phyloP scores from a whole-genome alignment of 352 stramenopile genomes.

The Phytophthora crassamura region DNA sequence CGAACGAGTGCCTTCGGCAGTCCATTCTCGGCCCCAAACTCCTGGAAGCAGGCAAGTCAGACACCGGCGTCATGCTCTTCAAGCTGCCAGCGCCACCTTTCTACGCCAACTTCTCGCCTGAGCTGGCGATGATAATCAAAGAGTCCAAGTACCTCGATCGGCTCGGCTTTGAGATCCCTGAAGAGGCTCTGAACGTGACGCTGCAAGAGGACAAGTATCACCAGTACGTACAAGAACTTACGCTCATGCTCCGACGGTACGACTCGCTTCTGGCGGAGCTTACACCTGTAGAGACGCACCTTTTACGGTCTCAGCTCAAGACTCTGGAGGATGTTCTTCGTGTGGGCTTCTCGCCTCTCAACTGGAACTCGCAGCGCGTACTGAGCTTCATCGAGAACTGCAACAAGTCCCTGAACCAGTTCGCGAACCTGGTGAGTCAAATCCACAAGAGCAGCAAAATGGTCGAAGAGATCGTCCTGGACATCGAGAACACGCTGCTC shows the following conservation, averaged over 20 bases:
- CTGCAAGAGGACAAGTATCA: constrained; percentile 97
- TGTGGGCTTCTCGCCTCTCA: constrained; percentile 94
- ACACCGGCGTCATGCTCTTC: constrained; percentile 77
- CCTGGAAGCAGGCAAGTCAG: constrained; percentile 75
- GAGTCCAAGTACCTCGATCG: constrained; percentile 96
- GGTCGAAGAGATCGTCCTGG: constrained; percentile 94
- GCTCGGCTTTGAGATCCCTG: constrained; percentile 95
- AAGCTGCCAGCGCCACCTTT: constrained; percentile 92
- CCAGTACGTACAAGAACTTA: constrained; percentile 92
- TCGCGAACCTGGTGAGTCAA: constrained; percentile 93
- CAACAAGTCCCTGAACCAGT: constrained; percentile 94
- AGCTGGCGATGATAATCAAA: constrained; percentile 95
- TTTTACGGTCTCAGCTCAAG: constrained; percentile 91
- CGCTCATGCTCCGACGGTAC: constrained; percentile 93
- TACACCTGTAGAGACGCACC: constrained; percentile 89
- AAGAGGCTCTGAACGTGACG: constrained; percentile 95
- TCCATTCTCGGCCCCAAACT: constrained; percentile 91
- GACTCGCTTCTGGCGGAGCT: constrained; percentile 85
- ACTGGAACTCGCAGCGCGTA: constrained; percentile 98
- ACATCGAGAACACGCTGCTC: constrained; percentile 93
- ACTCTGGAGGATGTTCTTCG: constrained; percentile 88
- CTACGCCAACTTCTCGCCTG: constrained; percentile 93
- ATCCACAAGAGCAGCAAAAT: constrained; percentile 96
- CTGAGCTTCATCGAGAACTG: constrained; percentile 94
- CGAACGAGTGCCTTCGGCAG: constrained; percentile 94